These are phyloP conservation scores for Vaccinium corymbosum DNA, from an alignment of 148 eudicot species.

Conservation along the genomic window DNA sequence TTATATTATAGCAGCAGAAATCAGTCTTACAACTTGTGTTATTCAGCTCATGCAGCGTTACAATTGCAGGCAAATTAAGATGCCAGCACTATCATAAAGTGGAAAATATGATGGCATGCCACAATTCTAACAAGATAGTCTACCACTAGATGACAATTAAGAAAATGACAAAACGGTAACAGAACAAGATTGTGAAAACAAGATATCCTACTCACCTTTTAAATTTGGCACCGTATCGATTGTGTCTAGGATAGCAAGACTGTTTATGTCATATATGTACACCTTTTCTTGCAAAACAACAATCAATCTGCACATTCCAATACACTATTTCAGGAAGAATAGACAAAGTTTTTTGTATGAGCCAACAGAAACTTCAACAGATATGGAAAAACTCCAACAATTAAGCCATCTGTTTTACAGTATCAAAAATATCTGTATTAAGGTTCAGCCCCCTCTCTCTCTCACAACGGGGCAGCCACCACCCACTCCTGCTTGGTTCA, in stretches of 20 bases:
- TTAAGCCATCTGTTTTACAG: neutral
- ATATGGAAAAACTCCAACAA: neutral
- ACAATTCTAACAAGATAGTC: neutral
- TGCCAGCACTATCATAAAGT: neutral
- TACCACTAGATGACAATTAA: neutral
- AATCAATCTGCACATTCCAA: constrained; percentile 56
- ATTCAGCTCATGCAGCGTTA: neutral
- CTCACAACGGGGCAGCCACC: neutral
- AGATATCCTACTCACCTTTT: constrained; percentile 50
- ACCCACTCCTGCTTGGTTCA: neutral
- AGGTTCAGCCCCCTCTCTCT: neutral
- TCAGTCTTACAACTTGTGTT: neutral
- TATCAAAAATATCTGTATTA: neutral
- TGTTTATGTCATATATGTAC: constrained; percentile 73
- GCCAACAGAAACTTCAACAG: neutral
- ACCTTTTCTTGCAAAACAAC: constrained; percentile 77
- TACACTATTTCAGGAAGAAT: neutral
- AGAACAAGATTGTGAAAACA: neutral
- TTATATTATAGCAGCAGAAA: constrained; percentile 1
- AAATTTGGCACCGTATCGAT: constrained; percentile 80
- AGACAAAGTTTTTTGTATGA: neutral
- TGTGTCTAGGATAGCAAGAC: constrained; percentile 59
- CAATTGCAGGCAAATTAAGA: constrained; percentile 3
- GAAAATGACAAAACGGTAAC: neutral
- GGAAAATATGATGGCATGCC: neutral